A percentile compares a stretch with the other conserved stretches of the same genome.
Evolutionary conservation across 2,329 filamentous ascomycete genomes (phyloP).

Genomic region (Fusarium pseudoanthophilum): DNA sequence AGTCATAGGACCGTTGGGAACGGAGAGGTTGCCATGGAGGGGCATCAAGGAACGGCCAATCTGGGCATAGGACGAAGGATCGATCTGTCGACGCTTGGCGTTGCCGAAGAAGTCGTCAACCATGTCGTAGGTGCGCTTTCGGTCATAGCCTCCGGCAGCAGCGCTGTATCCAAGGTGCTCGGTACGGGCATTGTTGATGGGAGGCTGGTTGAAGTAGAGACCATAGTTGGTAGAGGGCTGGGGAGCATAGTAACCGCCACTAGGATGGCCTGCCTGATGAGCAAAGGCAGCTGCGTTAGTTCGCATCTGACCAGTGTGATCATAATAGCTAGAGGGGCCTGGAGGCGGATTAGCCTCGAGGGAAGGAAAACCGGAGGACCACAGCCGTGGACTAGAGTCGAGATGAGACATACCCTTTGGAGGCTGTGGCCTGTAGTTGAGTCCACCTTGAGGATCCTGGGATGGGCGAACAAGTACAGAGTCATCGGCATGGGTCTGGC

Average conservation of each 20-base stretch:
- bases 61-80: constrained; percentile 88
- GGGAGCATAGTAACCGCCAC: constrained; percentile 67
- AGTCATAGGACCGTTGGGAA: constrained; percentile 63
- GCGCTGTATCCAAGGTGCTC: constrained; percentile 73
- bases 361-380: constrained; percentile 41
- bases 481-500: constrained; percentile 89
- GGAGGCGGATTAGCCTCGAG: constrained; percentile 56
- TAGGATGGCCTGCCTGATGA: constrained; percentile 63
- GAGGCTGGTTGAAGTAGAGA: constrained; percentile 80
- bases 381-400: constrained; percentile 21
- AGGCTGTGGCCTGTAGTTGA: constrained; percentile 65
- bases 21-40: constrained; percentile 76
- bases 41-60: constrained; percentile 90
- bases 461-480: constrained; percentile 73
- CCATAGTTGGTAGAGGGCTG: constrained; percentile 70
- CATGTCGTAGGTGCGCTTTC: constrained; percentile 87
- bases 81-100: constrained; percentile 90
- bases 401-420: constrained; percentile 61
- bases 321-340: constrained; percentile 70
- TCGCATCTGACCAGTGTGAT: constrained; percentile 72
- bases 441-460: constrained; percentile 62
- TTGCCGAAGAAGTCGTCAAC: constrained; percentile 95
- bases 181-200: constrained; percentile 62
- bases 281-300: constrained; percentile 65
- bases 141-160: constrained; percentile 68